Evolutionary conservation across 129 eudicot genomes (phyloP), one percentile per base, ranked within the genome.

Genomic region (Arctium minus): DNA sequence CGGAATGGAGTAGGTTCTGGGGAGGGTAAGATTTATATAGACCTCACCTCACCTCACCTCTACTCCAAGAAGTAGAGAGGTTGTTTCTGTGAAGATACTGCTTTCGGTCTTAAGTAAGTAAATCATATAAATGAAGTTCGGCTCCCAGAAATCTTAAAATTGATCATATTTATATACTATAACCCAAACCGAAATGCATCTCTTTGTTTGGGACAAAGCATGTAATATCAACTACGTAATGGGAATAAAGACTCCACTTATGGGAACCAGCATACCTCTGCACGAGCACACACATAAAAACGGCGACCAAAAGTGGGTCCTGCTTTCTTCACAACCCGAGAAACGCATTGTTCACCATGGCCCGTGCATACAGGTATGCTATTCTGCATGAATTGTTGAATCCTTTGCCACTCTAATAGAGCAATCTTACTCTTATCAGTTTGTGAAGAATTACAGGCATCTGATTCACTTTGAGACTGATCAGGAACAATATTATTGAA

Each of bases 331-430:
- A 93, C 98, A 7, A 96, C 91, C 82, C 99, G 98, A 73, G 95
- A 79, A 82, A 96, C 94, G 81, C 99, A 96, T 78, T 94, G 92
- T 88, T 96, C 99, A 42, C 85, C 72, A 71, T 96, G 99, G 71
- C 99, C 99, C 79, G 91, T 91, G 90, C 99, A 96, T 13, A 86
- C 88, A 78, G 99, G 99, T 76, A 96, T 89, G 77, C 98, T 93
- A 69, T 81, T 92, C 83, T 96, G 97, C 99, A 93, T 96, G 74
- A 90, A 81, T 65, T 90, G 92, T 69, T 92, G 97, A 86, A 93
- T 96, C 91, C 99, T 88, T 85, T 91, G 94, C 99, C 99, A 93
- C 88, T 96, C 99, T 78, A 81, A 71, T 73, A 88, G 35, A 48
- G 98, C 97, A 75, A 65, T 75, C 74, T 79, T 88, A 68, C 85